Base-by-base conservation (phyloP, 2,329 filamentous ascomycete species). In the Sclerotinia minor region DNA sequence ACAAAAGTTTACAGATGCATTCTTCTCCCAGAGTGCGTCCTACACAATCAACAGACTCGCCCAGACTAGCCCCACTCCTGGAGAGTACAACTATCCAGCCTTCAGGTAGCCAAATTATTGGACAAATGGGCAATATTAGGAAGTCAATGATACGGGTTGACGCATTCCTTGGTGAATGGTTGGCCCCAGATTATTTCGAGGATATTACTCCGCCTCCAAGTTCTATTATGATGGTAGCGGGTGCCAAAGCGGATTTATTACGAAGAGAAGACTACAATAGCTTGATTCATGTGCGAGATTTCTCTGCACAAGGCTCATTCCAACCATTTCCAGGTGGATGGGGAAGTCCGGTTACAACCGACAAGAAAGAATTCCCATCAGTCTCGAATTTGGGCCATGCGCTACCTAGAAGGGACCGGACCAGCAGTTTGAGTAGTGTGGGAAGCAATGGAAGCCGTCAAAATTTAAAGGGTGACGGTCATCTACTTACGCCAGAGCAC, bases 111-210 rank as follows among this genome's bases (percentile, higher is more conserved):
- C 72, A 69, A 47, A 26, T 57, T 9, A 38, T 55, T 13, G 69
- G 72, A 52, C 68, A 74, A 45, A 65, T 68, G 21, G 68, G 71
- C 13, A 75, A 73, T 63, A 77, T 85, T 69, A 82, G 83, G 68
- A 90, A 87, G 71, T 81, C 86, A 3, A 83, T 88, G 13, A 80
- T 99, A 59, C 90, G 95, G 0, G 84, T 99, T 7, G 95, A 99
- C 79, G 90, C 94, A 0, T 97, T 96, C 76, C 83, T 99, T 0
- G 94, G 95, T 60, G 95, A 99, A 82, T 99, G 95, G 95, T 83
- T 98, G 41, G 92, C 91, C 2, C 92, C 93, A 1, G 90, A 94
- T 76, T 99, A 99, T 78, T 99, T 94, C 75, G 93, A 97, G 71
- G 85, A 91, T 64, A 97, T 97, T 71, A 94, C 91, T 0, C 92